phyloP scores from a whole-genome alignment of 2,329 filamentous ascomycete species.

The Bertia moriformis region DNA sequence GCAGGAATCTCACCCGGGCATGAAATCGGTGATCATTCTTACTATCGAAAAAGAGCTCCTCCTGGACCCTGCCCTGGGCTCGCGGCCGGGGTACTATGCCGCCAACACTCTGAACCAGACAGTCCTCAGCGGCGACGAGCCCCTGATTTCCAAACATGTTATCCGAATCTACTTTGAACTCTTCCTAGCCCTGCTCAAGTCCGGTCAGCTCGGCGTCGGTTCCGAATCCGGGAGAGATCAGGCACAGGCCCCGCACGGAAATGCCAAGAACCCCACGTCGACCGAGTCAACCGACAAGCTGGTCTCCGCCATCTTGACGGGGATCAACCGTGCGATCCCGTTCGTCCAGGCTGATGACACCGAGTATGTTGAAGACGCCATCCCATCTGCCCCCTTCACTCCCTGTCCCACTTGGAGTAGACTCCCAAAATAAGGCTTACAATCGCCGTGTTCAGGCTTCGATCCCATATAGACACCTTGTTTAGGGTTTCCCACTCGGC shows the following conservation, averaged over 20 bases:
- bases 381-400: constrained; percentile 22
- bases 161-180: constrained; percentile 84
- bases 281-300: constrained; percentile 76
- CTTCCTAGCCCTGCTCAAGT: constrained; percentile 69
- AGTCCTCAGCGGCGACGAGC: constrained; percentile 73
- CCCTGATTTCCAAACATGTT: constrained; percentile 64
- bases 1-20: constrained; percentile 73
- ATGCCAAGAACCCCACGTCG: constrained; percentile 25
- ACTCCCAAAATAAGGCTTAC: constrained; percentile 3
- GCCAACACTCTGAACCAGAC: constrained; percentile 96
- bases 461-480: constrained; percentile 80
- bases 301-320: constrained; percentile 78
- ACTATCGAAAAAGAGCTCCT: constrained; percentile 70
- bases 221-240: constrained; percentile 3
- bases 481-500: constrained; percentile 94
- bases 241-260: constrained; percentile 15
- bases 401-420: constrained; percentile 1
- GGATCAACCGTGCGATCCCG: constrained; percentile 89
- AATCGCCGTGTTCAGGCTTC: constrained; percentile 36
- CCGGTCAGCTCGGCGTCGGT: constrained; percentile 4
- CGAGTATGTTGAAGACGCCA: constrained; percentile 63
- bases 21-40: constrained; percentile 79
- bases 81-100: constrained; percentile 89
- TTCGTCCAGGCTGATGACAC: no score
- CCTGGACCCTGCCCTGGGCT: constrained; percentile 11